phyloP scores from a whole-genome alignment of 768 basidiomycete species.

The Hortiboletus campestris region DNA sequence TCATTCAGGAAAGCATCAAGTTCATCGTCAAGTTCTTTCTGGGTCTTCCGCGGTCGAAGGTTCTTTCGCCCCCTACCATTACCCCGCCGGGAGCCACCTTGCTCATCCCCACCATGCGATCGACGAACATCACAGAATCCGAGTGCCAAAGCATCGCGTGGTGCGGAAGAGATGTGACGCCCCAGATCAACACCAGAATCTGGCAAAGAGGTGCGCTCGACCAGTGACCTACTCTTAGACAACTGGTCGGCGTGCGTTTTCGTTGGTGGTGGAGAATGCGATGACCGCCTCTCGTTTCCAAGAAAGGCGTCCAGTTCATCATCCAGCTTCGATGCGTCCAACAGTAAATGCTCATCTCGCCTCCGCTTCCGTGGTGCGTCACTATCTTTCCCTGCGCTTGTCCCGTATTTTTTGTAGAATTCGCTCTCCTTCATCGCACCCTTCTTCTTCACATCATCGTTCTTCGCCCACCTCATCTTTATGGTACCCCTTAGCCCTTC shows the following conservation, averaged over 20 bases:
- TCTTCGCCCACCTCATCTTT: constrained; percentile 73
- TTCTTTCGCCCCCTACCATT: constrained; percentile 38
- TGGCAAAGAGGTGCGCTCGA: constrained; percentile 54
- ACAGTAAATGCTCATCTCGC: constrained; percentile 32
- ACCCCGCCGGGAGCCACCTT: constrained; percentile 26
- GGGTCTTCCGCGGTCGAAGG: constrained; percentile 52
- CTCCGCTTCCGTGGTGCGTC: constrained; percentile 38
- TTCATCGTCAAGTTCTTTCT: constrained; percentile 80
- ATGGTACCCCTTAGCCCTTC: constrained; percentile 65
- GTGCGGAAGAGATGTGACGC: constrained; percentile 45
- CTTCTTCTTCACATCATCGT: constrained; percentile 72
- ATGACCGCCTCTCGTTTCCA: constrained; percentile 40
- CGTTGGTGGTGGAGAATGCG: constrained; percentile 49
- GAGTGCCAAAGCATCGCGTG: constrained; percentile 17
- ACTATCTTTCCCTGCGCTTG: constrained; percentile 58
- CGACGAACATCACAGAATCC: constrained; percentile 18
- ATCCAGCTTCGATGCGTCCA: constrained; percentile 51
- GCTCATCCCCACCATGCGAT: constrained; percentile 22
- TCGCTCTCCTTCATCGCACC: constrained; percentile 71
- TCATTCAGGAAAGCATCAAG: constrained; percentile 73
- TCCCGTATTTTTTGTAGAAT: constrained; percentile 78
- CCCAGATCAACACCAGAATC: constrained; percentile 42
- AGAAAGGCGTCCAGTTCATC: constrained; percentile 71
- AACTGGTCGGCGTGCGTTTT: constrained; percentile 72
- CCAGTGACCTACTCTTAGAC: constrained; percentile 47